Base-by-base conservation (phyloP, 2,329 filamentous ascomycete species). In the Penicillium decumbens region DNA sequence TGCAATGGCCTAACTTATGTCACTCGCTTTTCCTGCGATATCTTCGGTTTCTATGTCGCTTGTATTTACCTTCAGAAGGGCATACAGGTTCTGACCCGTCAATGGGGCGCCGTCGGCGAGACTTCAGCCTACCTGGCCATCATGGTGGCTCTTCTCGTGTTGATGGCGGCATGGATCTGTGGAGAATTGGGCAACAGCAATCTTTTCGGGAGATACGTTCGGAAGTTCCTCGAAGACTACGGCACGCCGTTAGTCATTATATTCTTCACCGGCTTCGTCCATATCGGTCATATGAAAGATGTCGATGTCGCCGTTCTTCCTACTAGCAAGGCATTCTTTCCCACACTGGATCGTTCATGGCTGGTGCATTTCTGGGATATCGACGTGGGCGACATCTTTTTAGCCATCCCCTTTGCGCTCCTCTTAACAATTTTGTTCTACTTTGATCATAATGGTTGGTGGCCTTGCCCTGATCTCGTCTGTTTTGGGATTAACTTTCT, bases 21-120 rank as follows among this genome's bases (percentile, higher is more conserved):
- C 20, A 95, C 90, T 1, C 81, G 89, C 12, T 95, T 95, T 66
- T 89, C 89, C 23, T 95, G 90, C 72, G 90, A 95, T 68, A 93
- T 92, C 62, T 95, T 95, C 59, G 90, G 89, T 43, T 95, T 95
- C 73, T 95, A 95, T 66, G 89, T 95, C 41, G 89, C 89, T 49
- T 90, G 88, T 65, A 92, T 95, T 69, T 95, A 95, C 66, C 77
- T 95, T 18, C 89, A 95, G 65, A 95, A 95, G 71, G 89, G 89
- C 13, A 85, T 95, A 54, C 88, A 95, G 70, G 88, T 95, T 12
- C 79, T 95, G 18, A 85, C 84, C 38, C 80, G 85, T 10, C 86
- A 95, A 62, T 90, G 87, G 69, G 73, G 62, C 64, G 76, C 67
- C 70, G 75, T 58, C 50, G 78, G 76, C 42, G 80, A 86, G 44